Conservation (phyloP, 164 flowering plant species). For the Magnolia officinalis region DNA sequence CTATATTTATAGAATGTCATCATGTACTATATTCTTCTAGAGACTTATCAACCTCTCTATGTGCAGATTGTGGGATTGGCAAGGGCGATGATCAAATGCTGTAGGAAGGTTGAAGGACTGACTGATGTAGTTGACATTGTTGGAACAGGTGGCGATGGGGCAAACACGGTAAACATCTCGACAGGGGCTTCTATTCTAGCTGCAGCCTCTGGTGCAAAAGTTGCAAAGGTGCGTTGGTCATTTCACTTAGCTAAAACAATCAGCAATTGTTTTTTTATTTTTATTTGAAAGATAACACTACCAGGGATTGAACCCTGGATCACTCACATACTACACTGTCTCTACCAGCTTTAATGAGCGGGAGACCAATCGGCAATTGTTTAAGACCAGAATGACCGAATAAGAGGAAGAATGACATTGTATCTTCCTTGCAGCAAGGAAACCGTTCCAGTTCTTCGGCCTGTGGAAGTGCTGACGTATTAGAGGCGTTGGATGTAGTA, state of each 20-base stretch:
- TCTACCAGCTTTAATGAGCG: too few relatives aligned
- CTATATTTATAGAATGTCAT: background rate
- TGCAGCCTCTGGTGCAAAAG: conserved; percentile 92
- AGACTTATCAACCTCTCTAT: background rate
- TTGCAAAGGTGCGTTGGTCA: conserved; percentile 64
- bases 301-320: too few relatives aligned
- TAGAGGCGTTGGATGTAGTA: conserved; percentile 71
- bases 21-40: background rate
- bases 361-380: too few relatives aligned
- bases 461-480: conserved; percentile 97
- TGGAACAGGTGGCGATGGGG: conserved; percentile 99
- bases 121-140: conserved; percentile 84
- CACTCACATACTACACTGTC: too few relatives aligned
- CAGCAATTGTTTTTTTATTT: too few relatives aligned
- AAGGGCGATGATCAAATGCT: conserved; percentile 75
- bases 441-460: conserved; percentile 96
- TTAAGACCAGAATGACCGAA: background rate
- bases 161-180: conserved; percentile 91
- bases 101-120: conserved; percentile 74
- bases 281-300: too few relatives aligned
- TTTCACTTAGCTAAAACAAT: too few relatives aligned
- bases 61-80: conserved; percentile 86
- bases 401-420: background rate
- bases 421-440: conserved; percentile 68
- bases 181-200: conserved; percentile 94